phyloP scores from a whole-genome alignment of 305 asterid species.

The Rubia balearica region DNA sequence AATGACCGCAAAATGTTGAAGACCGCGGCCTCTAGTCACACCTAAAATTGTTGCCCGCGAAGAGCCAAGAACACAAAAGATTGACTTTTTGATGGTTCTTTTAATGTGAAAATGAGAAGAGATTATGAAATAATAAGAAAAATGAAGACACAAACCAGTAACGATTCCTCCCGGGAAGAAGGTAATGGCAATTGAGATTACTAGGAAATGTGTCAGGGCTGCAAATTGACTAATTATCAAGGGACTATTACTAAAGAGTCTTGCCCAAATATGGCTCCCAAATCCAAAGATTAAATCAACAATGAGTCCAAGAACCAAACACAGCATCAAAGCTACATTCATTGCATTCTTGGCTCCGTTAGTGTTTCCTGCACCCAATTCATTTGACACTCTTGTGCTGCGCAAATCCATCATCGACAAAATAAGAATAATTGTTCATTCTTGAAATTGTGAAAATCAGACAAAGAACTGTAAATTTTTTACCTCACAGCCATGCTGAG shows the following conservation, averaged over 20 bases:
- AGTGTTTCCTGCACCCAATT: constrained; percentile 51
- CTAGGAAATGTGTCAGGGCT: constrained; percentile 50
- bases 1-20: constrained; percentile 29
- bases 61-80: not conserved
- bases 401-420: constrained; percentile 5
- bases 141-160: constrained; percentile 23
- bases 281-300: constrained; percentile 32
- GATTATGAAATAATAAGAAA: too few species aligned
- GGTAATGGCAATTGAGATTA: constrained; percentile 39
- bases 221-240: constrained; percentile 40
- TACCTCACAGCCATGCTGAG: constrained; percentile 79
- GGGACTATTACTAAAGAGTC: constrained; percentile 44
- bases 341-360: constrained; percentile 54
- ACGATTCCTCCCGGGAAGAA: constrained; percentile 48
- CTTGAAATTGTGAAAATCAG: not conserved
- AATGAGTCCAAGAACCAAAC: constrained; percentile 28
- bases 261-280: constrained; percentile 53
- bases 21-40: constrained; percentile 49
- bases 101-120: not conserved
- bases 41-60: constrained; percentile 20
- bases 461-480: not conserved
- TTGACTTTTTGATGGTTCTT: not conserved
- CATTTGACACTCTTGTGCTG: constrained; percentile 40
- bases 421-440: not conserved
- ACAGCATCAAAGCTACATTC: constrained; percentile 50